Base-by-base conservation (phyloP, 768 basidiomycete genomes). In the Hericium erinaceus region DNA sequence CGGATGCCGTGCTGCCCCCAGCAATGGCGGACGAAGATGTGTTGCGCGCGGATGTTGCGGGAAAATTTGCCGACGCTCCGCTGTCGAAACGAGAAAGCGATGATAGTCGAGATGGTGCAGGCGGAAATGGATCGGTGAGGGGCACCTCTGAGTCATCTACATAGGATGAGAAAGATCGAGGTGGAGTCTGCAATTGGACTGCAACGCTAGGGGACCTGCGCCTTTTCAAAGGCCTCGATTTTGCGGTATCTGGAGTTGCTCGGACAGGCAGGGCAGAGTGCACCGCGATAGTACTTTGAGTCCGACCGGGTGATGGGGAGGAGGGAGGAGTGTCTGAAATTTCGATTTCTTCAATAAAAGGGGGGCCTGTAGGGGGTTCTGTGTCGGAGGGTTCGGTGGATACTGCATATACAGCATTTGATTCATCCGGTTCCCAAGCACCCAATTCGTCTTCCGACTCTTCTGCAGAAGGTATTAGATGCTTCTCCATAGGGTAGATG, bases 371-470 rank as follows among this genome's bases (percentile, higher is more conserved):
- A 5, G 49, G 18, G 22, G 48, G 13, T 24, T 62, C 61, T 24
- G 38, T 18, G 9, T 7, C 13, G 54, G 54, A 40, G 16, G 18
- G 18, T 9, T 37, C 38, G n/a, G 38, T n/a, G 22, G 62, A 13
- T 20, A 72, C 57, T 49, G 64, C 65, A 44, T 73, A 70, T 28
- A 80, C 64, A 51, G 67, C 67, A 48, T 70, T 76, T 12, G 75
- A 72, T 60, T 78, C 77, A 56, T 76, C 74, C 40, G 66, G 64
- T 24, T 72, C 67, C 75, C 76, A 78, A 48, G 64, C 60, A 10
- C 64, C 73, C 8, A 79, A 70, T 62, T 81, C 80, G 57, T 81
- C 80, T 18, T 79, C 80, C n/a, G 55, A 61, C 1, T 61, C 62
- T 22, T 41, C 18, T 33, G 33, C 33, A 8, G 26, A 33, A 8